Conservation (phyloP, 116 monocot species). For the Iris pallida region DNA sequence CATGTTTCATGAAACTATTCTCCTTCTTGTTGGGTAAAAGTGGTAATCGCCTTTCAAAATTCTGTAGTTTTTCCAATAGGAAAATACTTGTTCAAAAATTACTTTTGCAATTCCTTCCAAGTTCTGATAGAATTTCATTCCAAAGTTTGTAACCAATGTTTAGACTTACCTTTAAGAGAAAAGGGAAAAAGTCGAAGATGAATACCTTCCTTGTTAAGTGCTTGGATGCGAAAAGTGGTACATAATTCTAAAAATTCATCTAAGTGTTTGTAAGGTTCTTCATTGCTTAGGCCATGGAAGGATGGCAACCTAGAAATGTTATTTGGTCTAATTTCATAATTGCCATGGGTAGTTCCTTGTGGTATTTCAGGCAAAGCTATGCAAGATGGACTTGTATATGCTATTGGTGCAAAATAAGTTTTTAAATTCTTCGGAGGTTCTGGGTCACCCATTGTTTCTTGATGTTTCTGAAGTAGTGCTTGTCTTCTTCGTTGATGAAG, state of each 20-base stretch:
- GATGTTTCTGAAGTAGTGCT: too few species aligned
- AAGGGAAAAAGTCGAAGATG: too few species aligned
- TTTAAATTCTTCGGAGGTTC: too few species aligned
- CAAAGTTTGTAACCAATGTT: conserved; percentile 1
- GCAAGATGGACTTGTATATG: too few species aligned
- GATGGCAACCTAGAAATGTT: not conserved
- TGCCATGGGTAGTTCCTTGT: not conserved
- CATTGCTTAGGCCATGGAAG: not conserved
- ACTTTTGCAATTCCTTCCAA: not conserved
- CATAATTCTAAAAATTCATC: too few species aligned
- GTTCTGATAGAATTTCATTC: not conserved
- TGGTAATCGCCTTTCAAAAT: conserved; percentile 1
- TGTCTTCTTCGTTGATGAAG: too few species aligned
- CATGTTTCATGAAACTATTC: not conserved
- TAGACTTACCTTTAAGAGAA: not conserved
- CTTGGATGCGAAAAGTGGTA: too few species aligned
- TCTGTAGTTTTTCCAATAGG: not conserved
- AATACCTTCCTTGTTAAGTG: too few species aligned
- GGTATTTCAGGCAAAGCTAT: too few species aligned
- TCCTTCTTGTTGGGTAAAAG: not conserved
- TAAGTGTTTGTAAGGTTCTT: not conserved
- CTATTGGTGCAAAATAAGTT: too few species aligned
- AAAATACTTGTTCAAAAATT: not conserved
- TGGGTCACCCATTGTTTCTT: too few species aligned
- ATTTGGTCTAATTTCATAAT: not conserved